A percentile compares a stretch with the other conserved stretches of the same genome.
These are phyloP conservation scores for Trichodelitschia bisporula DNA, from an alignment of 495 filamentous ascomycete genomes.

Conservation along the genomic window DNA sequence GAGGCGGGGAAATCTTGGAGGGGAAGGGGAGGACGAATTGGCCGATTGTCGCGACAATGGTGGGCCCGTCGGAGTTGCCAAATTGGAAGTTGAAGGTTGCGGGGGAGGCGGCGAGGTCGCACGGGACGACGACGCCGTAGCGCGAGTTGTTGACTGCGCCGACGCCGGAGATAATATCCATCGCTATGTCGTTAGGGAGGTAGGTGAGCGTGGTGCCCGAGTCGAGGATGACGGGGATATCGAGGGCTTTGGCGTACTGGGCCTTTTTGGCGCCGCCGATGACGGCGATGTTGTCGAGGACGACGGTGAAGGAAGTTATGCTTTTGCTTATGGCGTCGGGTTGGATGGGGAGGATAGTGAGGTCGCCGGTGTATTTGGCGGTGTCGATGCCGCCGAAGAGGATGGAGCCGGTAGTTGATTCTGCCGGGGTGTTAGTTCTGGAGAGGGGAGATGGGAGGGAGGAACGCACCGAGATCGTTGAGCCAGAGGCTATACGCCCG, in stretches of 20 bases:
- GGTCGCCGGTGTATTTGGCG: constrained; percentile 43
- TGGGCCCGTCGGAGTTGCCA: constrained; percentile 43
- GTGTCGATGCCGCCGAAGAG: constrained; percentile 85
- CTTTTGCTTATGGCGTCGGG: constrained; percentile 9
- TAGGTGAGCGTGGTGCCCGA: constrained; percentile 78
- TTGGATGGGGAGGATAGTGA: constrained; percentile 51
- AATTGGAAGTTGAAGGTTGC: constrained; percentile 34
- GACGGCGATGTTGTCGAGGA: constrained; percentile 37
- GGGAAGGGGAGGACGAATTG: constrained; percentile 67
- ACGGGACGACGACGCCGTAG: constrained; percentile 41
- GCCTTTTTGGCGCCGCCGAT: no score
- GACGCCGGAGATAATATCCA: constrained; percentile 39
- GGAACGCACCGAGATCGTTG: constrained; percentile 45
- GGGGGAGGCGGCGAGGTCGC: constrained; percentile 31
- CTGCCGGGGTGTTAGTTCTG: no score
- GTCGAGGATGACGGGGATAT: constrained; percentile 56
- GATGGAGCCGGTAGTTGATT: constrained; percentile 52
- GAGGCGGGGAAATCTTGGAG: no score
- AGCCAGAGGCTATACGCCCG: constrained; percentile 80
- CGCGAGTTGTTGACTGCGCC: constrained; percentile 34
- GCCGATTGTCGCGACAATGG: constrained; percentile 45
- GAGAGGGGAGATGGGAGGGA: no score
- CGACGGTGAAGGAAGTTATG: constrained; percentile 57
- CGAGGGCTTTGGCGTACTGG: no score
- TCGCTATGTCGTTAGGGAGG: constrained; percentile 40